phyloP scores from a whole-genome alignment of 2,329 filamentous ascomycete species.

The Escovopsis weberi region DNA sequence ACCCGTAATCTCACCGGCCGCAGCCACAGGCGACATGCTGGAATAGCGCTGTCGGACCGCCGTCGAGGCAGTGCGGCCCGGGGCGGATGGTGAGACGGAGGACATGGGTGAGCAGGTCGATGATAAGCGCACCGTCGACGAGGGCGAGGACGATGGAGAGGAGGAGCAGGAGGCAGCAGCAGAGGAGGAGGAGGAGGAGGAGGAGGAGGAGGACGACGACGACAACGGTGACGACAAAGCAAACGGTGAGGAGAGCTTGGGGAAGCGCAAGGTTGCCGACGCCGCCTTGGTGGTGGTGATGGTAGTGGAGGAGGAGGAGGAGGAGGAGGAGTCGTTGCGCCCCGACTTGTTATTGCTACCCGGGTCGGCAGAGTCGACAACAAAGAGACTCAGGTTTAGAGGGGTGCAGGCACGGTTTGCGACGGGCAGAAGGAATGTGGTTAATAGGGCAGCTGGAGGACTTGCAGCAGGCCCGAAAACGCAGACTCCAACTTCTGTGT shows the following conservation, averaged over 20 bases:
- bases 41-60: constrained; percentile 4
- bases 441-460: too few relatives aligned
- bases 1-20: background rate
- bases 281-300: background rate
- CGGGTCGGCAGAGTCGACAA: constrained; percentile 10
- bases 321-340: too few relatives aligned
- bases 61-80: background rate
- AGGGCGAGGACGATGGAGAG: background rate
- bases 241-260: too few relatives aligned
- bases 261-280: background rate
- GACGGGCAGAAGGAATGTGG: constrained; percentile 15
- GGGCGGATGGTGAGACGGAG: background rate
- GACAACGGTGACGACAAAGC: too few relatives aligned
- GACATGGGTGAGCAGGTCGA: too few relatives aligned
- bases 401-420: constrained; percentile 16
- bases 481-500: constrained; percentile 6
- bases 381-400: constrained; percentile 16
- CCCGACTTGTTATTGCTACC: background rate
- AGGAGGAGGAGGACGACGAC: too few relatives aligned
- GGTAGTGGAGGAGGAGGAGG: too few relatives aligned
- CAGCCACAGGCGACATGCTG: constrained; percentile 4
- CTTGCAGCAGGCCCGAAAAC: too few relatives aligned
- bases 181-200: too few relatives aligned
- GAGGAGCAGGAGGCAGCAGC: too few relatives aligned
- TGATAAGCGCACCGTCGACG: background rate